These are phyloP conservation scores for Fraxinus excelsior DNA, from an alignment of 257 asterid species.

Conservation along the genomic window DNA sequence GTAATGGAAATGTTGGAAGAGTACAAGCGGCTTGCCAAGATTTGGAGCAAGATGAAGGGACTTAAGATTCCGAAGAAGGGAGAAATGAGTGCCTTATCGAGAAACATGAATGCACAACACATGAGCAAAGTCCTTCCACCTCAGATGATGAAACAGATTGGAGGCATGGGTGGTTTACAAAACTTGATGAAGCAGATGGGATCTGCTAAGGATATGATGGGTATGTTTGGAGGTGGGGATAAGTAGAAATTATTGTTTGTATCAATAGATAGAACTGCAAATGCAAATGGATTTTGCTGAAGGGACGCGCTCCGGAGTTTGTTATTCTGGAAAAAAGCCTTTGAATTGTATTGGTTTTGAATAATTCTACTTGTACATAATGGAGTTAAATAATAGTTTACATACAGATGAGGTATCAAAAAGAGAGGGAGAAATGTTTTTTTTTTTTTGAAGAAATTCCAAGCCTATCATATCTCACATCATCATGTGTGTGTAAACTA, in stretches of 20 bases:
- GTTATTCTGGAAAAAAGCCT: background rate
- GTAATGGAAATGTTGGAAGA: constrained; percentile 96
- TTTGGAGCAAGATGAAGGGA: constrained; percentile 98
- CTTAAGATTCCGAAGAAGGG: constrained; percentile 97
- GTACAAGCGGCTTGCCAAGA: constrained; percentile 86
- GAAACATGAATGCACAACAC: constrained; percentile 89
- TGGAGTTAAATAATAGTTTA: too few species aligned
- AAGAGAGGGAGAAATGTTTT: too few species aligned
- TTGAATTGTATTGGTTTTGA: background rate
- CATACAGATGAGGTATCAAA: too few species aligned
- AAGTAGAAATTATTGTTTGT: constrained; percentile 29
- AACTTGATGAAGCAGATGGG: constrained; percentile 96
- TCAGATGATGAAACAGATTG: constrained; percentile 90
- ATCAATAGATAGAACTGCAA: background rate
- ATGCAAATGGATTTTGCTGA: background rate
- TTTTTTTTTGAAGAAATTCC: too few species aligned
- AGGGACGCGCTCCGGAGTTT: background rate
- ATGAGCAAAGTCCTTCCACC: constrained; percentile 97
- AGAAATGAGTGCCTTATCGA: constrained; percentile 78
- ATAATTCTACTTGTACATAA: too few species aligned
- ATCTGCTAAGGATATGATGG: constrained; percentile 86
- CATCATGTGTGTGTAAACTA: too few species aligned
- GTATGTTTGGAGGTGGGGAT: constrained; percentile 89
- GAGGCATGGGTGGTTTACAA: constrained; percentile 94
- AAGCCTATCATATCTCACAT: too few species aligned